Conservation (phyloP, 192 early-diverging fungal genomes). For the Linnemannia elongata region DNA sequence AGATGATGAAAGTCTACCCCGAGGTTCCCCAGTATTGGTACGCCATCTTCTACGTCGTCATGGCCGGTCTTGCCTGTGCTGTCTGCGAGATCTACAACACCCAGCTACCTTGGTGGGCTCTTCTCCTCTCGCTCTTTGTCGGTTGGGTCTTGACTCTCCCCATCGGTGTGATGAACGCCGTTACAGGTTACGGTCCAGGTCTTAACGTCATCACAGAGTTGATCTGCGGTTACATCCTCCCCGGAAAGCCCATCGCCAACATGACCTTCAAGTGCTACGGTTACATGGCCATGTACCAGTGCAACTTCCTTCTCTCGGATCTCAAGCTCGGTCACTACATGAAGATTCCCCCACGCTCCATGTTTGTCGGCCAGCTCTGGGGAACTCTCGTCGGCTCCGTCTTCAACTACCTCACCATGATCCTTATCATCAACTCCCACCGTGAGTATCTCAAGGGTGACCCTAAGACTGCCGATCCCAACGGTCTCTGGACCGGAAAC, state of each 20-base stretch:
- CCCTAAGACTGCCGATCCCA: constrained; percentile 35
- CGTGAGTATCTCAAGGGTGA: constrained; percentile 22
- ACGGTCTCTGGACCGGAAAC: constrained; percentile 61
- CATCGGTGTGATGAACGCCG: constrained; percentile 66
- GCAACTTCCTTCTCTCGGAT: constrained; percentile 75
- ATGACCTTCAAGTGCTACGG: constrained; percentile 71
- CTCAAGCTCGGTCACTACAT: constrained; percentile 83
- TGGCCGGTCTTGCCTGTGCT: constrained; percentile 48
- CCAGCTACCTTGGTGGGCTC: constrained; percentile 62
- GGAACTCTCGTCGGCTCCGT: constrained; percentile 65
- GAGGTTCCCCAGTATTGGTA: constrained; percentile 69
- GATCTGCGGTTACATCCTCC: constrained; percentile 66
- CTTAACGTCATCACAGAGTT: constrained; percentile 70
- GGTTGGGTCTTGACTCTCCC: constrained; percentile 61
- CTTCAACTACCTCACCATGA: constrained; percentile 57
- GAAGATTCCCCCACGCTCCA: constrained; percentile 74
- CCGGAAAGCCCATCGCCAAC: constrained; percentile 63
- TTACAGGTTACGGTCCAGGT: constrained; percentile 60
- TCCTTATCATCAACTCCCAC: constrained; percentile 37
- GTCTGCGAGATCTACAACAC: constrained; percentile 28
- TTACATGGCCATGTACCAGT: constrained; percentile 75
- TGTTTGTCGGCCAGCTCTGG: constrained; percentile 72
- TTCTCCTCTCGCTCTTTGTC: constrained; percentile 57
- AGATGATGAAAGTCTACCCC: constrained; percentile 72
- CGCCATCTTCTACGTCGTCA: constrained; percentile 50